Percentiles rank a stretch among this genome's conserved stretches.
Conservation (phyloP, 2,329 filamentous ascomycete species). For the Endoconidiophora laricicola region DNA sequence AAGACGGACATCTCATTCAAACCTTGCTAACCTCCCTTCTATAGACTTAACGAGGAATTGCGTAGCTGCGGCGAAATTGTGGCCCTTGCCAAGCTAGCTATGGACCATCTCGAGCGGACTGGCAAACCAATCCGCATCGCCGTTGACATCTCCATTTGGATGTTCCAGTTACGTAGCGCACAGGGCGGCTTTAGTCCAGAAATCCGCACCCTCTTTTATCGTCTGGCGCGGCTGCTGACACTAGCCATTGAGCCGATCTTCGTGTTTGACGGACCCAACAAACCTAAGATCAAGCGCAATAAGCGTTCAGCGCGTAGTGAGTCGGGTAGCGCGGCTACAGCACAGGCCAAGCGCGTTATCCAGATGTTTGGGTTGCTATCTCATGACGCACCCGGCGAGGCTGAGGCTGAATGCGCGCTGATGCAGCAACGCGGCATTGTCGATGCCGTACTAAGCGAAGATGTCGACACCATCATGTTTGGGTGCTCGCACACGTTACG, state of each 20-base stretch:
- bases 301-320: constrained; percentile 46
- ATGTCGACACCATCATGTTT: constrained; percentile 97
- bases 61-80: constrained; percentile 58
- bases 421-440: constrained; percentile 69
- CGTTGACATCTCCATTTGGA: constrained; percentile 93
- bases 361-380: constrained; percentile 69
- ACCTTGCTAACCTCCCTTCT: constrained; percentile 7
- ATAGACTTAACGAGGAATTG: constrained; percentile 78
- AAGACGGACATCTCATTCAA: not conserved
- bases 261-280: constrained; percentile 76
- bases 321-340: constrained; percentile 49
- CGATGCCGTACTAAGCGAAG: constrained; percentile 87
- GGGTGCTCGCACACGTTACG: constrained; percentile 64
- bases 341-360: constrained; percentile 69
- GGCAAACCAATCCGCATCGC: constrained; percentile 67
- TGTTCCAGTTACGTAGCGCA: constrained; percentile 79
- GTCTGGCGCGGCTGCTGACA: constrained; percentile 59
- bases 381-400: constrained; percentile 84
- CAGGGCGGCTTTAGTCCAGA: constrained; percentile 79
- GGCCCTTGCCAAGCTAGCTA: constrained; percentile 66
- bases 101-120: constrained; percentile 55
- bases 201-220: constrained; percentile 81
- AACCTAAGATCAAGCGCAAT: constrained; percentile 76
- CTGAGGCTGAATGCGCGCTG: constrained; percentile 86
- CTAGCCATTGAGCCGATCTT: constrained; percentile 76